Evolutionary conservation across 352 stramenopile species (phyloP), one percentile per base, ranked within the genome.

Genomic region (Phytophthora citrophthora): DNA sequence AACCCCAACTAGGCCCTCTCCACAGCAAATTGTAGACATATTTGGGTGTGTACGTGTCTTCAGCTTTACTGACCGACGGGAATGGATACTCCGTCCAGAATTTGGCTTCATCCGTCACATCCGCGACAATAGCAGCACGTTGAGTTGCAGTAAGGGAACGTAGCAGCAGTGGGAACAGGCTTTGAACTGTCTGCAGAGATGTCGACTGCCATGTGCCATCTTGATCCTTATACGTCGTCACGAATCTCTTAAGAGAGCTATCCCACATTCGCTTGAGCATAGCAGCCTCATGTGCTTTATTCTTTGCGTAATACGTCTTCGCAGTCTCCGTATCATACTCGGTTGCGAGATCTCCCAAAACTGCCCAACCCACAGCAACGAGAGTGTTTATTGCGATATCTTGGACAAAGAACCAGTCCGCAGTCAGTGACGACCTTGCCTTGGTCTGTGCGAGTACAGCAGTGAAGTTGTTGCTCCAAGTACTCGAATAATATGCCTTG

Each of bases 331-430:
- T 20, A 20, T 20, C 20, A 2, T 20, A 20, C 20, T 20, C 20
- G 20, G 20, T 20, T 20, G 20, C 20, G 1, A 20, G 20, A 20
- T 20, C 20, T 20, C 20, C 20, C 20, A 20, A 20, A 20, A 20
- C 20, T 20, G 51, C 60, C 60, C 60, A 68, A 29, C 60, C 60
- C 5, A 57, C 52, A 20, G 60, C 60, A 4, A 68, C 60, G n/a
- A 67, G 51, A 6, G 59, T 67, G 45, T 68, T 62, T 18, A 68
- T 68, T 31, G 60, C 60, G n/a, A 68, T 68, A n/a, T 68, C 60
- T 41, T 68, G 45, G 12, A 68, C 60, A 8, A 68, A 34, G 20
- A 68, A 68, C 60, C 60, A 68, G 60, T 68, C 51, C 24, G 59
- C 51, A 15, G 29, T 48, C 26, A 68, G 60, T 24, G 60, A 68